Percentiles rank a stretch among this genome's conserved stretches.
These are phyloP conservation scores for Chaetomiaceae sp. DNA, from an alignment of 2,329 filamentous ascomycete genomes.

Conservation along the genomic window DNA sequence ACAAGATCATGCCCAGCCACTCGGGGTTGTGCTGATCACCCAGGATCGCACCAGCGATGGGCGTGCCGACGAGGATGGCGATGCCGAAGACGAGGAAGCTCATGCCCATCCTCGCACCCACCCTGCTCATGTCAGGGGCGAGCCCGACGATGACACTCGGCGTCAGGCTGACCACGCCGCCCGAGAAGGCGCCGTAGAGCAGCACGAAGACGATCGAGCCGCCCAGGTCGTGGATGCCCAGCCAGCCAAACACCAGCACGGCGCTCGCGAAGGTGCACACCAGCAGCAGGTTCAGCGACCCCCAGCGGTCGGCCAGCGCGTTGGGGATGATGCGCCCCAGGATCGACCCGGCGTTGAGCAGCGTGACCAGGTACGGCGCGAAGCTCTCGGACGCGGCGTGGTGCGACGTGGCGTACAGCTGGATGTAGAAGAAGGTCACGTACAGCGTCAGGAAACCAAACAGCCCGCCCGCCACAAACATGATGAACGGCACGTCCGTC, in stretches of 20 bases:
- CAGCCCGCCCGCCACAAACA: slow-evolving; percentile 33
- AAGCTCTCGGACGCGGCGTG: slow-evolving; percentile 31
- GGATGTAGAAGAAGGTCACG: slow-evolving; percentile 43
- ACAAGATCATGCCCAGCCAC: slow-evolving; percentile 32
- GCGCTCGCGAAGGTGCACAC: slow-evolving; percentile 30
- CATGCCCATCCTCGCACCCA: slow-evolving; percentile 41
- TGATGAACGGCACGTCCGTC: slow-evolving; percentile 33
- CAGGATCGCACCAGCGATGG: slow-evolving; percentile 44
- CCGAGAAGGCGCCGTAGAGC: slow-evolving; percentile 42
- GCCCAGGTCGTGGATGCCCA: slow-evolving; percentile 31
- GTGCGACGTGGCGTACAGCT: slow-evolving; percentile 37
- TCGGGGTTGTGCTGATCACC: slow-evolving; percentile 22
- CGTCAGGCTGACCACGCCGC: slow-evolving; percentile 39
- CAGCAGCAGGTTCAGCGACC: slow-evolving; percentile 35
- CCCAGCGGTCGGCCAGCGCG: slow-evolving; percentile 37
- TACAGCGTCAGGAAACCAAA: slow-evolving; percentile 42
- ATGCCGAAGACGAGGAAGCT: slow-evolving; percentile 34
- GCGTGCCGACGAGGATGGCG: slow-evolving; percentile 46
- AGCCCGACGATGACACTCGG: slow-evolving; percentile 35
- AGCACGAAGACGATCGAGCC: slow-evolving; percentile 37
- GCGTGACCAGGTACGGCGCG: slow-evolving; percentile 37
- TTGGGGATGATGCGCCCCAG: slow-evolving; percentile 41
- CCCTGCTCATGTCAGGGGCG: slow-evolving; percentile 31
- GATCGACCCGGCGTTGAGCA: slow-evolving; percentile 41
- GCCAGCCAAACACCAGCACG: slow-evolving; percentile 35